Conservation (phyloP, 1,284 basidiomycete species). For the Volvariella surrecta region DNA sequence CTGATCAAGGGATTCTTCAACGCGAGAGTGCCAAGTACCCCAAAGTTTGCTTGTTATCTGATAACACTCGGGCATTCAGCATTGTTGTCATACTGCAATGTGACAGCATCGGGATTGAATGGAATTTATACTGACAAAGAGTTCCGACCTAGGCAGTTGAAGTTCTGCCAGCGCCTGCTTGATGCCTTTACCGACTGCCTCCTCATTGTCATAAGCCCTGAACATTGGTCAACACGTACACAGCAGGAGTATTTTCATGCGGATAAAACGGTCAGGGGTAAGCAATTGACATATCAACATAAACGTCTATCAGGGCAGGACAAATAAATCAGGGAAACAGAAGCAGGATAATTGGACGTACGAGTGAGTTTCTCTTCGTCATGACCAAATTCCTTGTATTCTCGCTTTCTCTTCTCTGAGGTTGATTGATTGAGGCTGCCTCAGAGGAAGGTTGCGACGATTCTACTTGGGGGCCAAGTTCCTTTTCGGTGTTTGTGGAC, state of each 20-base stretch:
- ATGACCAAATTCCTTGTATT: slow-evolving; percentile 89
- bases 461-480: slow-evolving; percentile 41
- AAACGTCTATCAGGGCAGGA: slow-evolving; percentile 59
- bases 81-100: too few species aligned
- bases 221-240: too few species aligned
- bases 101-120: too few species aligned
- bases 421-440: slow-evolving; percentile 17
- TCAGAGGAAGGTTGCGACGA: too few species aligned
- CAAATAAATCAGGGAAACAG: slow-evolving; percentile 1
- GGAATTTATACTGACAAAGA: too few species aligned
- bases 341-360: slow-evolving; percentile 29
- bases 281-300: slow-evolving; percentile 82
- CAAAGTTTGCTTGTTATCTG: slow-evolving; percentile 68
- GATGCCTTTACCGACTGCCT: too few species aligned
- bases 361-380: slow-evolving; percentile 65
- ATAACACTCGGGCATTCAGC: too few species aligned
- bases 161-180: too few species aligned
- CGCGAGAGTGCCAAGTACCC: slow-evolving; percentile 67
- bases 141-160: too few species aligned
- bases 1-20: slow-evolving; percentile 67
- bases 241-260: too few species aligned
- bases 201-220: too few species aligned
- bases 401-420: slow-evolving; percentile 75
- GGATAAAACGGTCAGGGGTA: too few species aligned
- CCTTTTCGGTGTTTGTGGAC: slow-evolving; percentile 49